Evolutionary conservation across 768 basidiomycete genomes (phyloP), one percentile per base, ranked within the genome.

Genomic region (Dendrothele bispora): DNA sequence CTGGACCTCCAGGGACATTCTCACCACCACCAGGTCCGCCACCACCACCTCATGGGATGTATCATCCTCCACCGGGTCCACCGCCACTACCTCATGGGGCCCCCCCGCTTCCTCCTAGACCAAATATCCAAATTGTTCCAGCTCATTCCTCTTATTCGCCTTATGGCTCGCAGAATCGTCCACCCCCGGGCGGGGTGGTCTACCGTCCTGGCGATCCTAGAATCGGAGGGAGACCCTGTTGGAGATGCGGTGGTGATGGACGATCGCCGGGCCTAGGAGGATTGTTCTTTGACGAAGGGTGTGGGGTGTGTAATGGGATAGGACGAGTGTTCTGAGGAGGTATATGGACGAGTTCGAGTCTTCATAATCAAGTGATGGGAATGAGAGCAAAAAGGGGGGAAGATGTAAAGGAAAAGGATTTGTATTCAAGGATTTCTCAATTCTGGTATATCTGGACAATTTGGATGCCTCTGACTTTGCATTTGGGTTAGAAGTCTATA

Each of bases 171-270:
- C 36, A n/a, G n/a, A n/a, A 47, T 10, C 64, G 65, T 2, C 62
- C 66, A 1, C 68, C 68, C 1, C 74, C 72, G 0, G 63, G 74
- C 15, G 63, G 79, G 12, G 53, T 75, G 1, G 70, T 84, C 3
- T 76, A 85, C 43, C 51, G 50, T 0, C 77, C 89, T 0, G 89
- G 89, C 2, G 89, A 91, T 61, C 72, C 83, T 18, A 63, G 88
- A 39, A 65, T 91, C 7, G 89, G 88, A 3, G 89, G 90, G 0
- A 55, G 65, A 36, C 43, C 75, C 54, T 91, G 90, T 61, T 79
- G 74, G 78, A 67, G 73, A 20, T 91, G 89, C 58, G 65, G 70
- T 27, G 90, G 90, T 2, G 46, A 47, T 39, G 46, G 46, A 21
- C 20, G 12, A n/a, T 47, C 30, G 60, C 64, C 18, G 88, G 87